These are phyloP conservation scores for Ophiostoma pallidulum DNA, from an alignment of 2,329 filamentous ascomycete genomes.

Conservation along the genomic window DNA sequence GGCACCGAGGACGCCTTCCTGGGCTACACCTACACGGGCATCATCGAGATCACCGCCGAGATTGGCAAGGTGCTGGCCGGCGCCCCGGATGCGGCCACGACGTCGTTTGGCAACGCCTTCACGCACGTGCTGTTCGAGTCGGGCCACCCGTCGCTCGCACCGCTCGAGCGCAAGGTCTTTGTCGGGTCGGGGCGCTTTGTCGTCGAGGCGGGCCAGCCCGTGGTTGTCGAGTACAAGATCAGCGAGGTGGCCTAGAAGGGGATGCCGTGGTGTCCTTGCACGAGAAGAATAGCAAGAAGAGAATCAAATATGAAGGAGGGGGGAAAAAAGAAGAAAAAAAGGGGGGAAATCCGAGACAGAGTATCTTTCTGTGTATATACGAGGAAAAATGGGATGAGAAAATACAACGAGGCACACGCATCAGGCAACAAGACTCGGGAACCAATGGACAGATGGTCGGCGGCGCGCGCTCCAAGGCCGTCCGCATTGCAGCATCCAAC, in stretches of 20 bases:
- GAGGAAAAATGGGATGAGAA: not conserved
- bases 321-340: not conserved
- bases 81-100: conserved; percentile 28
- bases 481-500: too few relatives aligned
- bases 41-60: conserved; percentile 22
- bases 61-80: conserved; percentile 27
- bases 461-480: too few relatives aligned
- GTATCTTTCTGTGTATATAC: not conserved
- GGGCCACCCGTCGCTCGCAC: conserved; percentile 25
- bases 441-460: too few relatives aligned
- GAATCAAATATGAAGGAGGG: not conserved
- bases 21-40: conserved; percentile 30
- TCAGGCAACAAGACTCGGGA: too few relatives aligned
- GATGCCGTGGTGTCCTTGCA: not conserved
- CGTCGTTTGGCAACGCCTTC: conserved; percentile 29
- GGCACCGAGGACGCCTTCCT: conserved; percentile 24
- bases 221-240: conserved; percentile 36
- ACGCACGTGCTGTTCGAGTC: conserved; percentile 31
- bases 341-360: not conserved
- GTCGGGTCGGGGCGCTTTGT: conserved; percentile 33
- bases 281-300: not conserved
- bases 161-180: conserved; percentile 30
- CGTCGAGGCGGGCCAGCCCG: conserved; percentile 29
- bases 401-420: too few relatives aligned
- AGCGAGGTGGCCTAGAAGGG: conserved; percentile 28